These are phyloP conservation scores for Candida smagusa DNA, from an alignment of 1,139 yeast genomes.

Conservation along the genomic window DNA sequence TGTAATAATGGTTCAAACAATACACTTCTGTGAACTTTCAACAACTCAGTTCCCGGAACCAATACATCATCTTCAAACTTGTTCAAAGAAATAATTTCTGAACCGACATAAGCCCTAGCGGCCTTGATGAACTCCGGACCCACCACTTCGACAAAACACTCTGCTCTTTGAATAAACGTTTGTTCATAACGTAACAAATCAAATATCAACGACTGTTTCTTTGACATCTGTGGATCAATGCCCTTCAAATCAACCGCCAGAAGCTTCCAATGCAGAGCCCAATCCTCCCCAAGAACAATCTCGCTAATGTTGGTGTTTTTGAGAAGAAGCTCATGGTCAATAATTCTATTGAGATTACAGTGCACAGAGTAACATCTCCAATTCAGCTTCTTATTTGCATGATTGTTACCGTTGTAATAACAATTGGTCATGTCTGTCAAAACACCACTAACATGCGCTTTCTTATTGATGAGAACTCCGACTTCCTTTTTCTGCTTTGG, in stretches of 20 bases:
- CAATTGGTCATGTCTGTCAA: conserved; percentile 37
- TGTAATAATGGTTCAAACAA: conserved; percentile 52
- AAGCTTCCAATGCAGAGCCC: conserved; percentile 77
- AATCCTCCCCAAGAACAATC: conserved; percentile 48
- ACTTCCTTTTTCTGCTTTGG: conserved; percentile 11
- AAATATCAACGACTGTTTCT: conserved; percentile 72
- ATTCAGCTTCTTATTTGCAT: conserved; percentile 14
- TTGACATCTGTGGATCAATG: conserved; percentile 53
- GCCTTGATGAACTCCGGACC: conserved; percentile 45
- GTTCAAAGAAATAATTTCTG: conserved; percentile 28
- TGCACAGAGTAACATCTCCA: conserved; percentile 37
- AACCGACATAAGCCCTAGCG: conserved; percentile 45
- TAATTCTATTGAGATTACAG: conserved; percentile 34
- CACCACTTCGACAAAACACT: conserved; percentile 54
- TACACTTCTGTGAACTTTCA: conserved; percentile 53
- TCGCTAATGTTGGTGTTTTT: conserved; percentile 35
- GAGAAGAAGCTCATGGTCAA: conserved; percentile 34
- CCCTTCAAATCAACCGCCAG: conserved; percentile 54
- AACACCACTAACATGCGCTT: conserved; percentile 31
- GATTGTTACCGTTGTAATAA: conserved; percentile 32
- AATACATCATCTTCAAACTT: conserved; percentile 62
- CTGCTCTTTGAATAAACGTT: conserved; percentile 66
- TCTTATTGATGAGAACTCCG: conserved; percentile 22
- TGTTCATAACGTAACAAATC: conserved; percentile 76
- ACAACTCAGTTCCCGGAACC: conserved; percentile 57